phyloP scores from a whole-genome alignment of 208 protist species.

The Trypanosoma theileri region DNA sequence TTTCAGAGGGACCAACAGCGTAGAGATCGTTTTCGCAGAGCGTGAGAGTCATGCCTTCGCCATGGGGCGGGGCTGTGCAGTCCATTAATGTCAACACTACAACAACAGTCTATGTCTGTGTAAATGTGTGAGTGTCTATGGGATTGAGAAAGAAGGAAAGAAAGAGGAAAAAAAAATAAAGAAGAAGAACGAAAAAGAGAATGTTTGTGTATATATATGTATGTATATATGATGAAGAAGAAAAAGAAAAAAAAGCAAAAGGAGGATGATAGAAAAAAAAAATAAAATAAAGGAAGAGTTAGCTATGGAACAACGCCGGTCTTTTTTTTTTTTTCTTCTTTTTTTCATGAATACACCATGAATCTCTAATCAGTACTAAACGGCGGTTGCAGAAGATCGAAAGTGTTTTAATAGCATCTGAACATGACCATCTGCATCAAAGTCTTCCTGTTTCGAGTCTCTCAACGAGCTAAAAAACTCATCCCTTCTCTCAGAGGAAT shows the following conservation, averaged over 20 bases:
- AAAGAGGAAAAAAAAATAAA: background rate
- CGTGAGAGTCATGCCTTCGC: constrained; percentile 21
- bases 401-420: constrained; percentile 21
- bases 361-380: background rate
- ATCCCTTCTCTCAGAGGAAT: background rate
- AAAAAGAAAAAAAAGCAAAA: background rate
- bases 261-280: background rate
- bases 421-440: constrained; percentile 22
- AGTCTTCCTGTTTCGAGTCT: background rate
- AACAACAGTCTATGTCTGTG: no score
- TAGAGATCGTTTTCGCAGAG: constrained; percentile 14
- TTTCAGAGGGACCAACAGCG: constrained; percentile 9
- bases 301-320: no score
- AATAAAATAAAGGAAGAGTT: background rate
- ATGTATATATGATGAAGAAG: background rate
- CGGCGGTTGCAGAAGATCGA: background rate
- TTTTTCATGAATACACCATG: background rate
- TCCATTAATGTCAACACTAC: constrained; percentile 9
- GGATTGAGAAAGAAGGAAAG: background rate
- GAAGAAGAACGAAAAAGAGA: background rate
- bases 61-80: constrained; percentile 1
- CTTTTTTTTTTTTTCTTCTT: constrained; percentile 1
- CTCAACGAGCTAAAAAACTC: background rate
- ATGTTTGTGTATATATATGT: background rate
- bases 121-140: background rate